Percentiles rank a stretch among this genome's conserved stretches.
Conservation (phyloP, 2,329 filamentous ascomycete genomes). For the Periglandula ipomoeae region DNA sequence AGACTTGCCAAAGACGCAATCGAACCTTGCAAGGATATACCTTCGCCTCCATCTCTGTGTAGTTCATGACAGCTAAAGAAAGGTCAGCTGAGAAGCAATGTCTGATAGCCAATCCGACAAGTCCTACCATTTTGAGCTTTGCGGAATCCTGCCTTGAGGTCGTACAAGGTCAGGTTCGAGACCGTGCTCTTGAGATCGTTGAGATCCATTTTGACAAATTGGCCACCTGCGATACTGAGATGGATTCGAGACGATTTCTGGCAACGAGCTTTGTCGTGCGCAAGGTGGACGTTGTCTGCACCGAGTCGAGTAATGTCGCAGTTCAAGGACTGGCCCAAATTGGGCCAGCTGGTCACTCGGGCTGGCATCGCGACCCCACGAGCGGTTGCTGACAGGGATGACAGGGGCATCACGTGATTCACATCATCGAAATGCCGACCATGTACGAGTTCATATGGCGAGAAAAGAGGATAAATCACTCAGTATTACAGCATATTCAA, state of each 20-base stretch:
- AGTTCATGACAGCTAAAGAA: conserved; percentile 86
- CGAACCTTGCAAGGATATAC: conserved; percentile 23
- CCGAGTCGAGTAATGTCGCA: background rate
- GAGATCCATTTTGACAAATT: conserved; percentile 63
- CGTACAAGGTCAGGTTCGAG: conserved; percentile 86
- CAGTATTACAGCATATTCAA: no score
- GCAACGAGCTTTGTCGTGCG: background rate
- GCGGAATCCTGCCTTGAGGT: conserved; percentile 86
- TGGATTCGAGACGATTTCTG: background rate
- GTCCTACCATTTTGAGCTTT: conserved; percentile 88
- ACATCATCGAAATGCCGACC: background rate
- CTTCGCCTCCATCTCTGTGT: conserved; percentile 83
- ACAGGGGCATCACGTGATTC: conserved; percentile 3
- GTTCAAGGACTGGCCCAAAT: background rate
- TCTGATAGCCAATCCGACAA: conserved; percentile 3
- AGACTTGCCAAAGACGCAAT: conserved; percentile 7
- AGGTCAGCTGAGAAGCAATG: conserved; percentile 18
- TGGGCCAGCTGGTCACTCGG: conserved; percentile 2
- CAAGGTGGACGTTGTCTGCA: background rate
- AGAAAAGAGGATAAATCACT: no score
- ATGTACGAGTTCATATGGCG: no score
- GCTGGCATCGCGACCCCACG: conserved; percentile 1
- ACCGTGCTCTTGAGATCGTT: conserved; percentile 78
- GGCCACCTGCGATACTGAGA: background rate
- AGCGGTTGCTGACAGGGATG: background rate